These are phyloP conservation scores for Cenchrus americanus DNA, from an alignment of 176 grass and related monocot genomes.

Conservation along the genomic window DNA sequence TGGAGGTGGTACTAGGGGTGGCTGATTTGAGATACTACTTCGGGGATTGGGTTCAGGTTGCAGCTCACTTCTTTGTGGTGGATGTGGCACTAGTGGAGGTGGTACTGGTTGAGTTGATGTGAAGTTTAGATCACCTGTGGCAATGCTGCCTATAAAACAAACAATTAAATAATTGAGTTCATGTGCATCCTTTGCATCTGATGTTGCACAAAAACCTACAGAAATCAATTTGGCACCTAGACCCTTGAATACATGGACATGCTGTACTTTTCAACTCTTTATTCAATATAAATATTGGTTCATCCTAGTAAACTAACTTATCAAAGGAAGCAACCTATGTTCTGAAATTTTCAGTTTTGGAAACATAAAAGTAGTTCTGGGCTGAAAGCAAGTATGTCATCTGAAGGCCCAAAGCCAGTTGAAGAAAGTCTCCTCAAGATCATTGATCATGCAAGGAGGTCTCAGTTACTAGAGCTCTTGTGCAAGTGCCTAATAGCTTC, in stretches of 20 bases:
- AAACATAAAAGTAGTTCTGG: conserved; percentile 27
- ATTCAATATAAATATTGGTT: conserved; percentile 13
- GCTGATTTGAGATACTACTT: too few species aligned
- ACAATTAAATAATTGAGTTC: too few species aligned
- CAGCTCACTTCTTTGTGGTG: too few species aligned
- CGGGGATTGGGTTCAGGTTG: too few species aligned
- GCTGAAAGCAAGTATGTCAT: conserved; percentile 71
- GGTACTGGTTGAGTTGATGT: too few species aligned
- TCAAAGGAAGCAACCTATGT: not conserved
- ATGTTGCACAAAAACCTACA: too few species aligned
- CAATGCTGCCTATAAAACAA: too few species aligned
- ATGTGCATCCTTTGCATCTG: too few species aligned
- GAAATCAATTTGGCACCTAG: too few species aligned
- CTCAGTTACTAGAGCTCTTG: conserved; percentile 66
- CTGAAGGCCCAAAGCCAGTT: conserved; percentile 57
- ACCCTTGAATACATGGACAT: not conserved
- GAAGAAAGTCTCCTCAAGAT: conserved; percentile 62
- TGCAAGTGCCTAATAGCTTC: conserved; percentile 72
- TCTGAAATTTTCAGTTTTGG: conserved; percentile 22
- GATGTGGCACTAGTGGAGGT: too few species aligned
- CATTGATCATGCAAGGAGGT: conserved; percentile 70
- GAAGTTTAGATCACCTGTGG: too few species aligned
- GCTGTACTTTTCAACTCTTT: conserved; percentile 5
- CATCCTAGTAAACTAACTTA: conserved; percentile 19
- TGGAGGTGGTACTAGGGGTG: too few species aligned